Conservation (phyloP, 2,329 filamentous ascomycete species). For the Cercospora sojina region DNA sequence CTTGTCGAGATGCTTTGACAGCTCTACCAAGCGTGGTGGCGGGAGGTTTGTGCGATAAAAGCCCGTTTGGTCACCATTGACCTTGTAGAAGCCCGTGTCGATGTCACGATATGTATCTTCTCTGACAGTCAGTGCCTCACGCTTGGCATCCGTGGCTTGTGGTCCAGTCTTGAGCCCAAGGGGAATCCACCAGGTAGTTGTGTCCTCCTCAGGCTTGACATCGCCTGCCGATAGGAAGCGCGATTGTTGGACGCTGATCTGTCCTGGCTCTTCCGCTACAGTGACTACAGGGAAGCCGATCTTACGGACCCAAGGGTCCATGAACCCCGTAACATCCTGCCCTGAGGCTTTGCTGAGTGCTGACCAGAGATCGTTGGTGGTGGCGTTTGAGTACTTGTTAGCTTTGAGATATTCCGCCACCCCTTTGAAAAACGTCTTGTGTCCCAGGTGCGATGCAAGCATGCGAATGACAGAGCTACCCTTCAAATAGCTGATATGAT, state of each 20-base stretch:
- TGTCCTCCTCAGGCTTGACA: conserved; percentile 84
- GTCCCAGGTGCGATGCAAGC: conserved; percentile 85
- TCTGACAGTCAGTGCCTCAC: conserved; percentile 70
- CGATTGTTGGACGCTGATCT: conserved; percentile 78
- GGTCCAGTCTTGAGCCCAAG: conserved; percentile 77
- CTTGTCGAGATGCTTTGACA: conserved; percentile 72
- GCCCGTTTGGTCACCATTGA: conserved; percentile 85
- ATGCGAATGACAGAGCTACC: conserved; percentile 96
- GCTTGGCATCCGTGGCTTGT: conserved; percentile 60
- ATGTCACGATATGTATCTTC: conserved; percentile 73
- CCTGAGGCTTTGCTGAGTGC: conserved; percentile 85
- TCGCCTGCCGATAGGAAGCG: conserved; percentile 92
- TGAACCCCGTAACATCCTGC: conserved; percentile 79
- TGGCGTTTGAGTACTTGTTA: conserved; percentile 86
- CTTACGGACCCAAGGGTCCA: conserved; percentile 93
- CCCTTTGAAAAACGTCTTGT: conserved; percentile 84
- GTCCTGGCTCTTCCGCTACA: conserved; percentile 76
- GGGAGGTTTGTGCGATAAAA: conserved; percentile 95
- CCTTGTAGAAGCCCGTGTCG: conserved; percentile 82
- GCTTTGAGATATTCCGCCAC: conserved; percentile 86
- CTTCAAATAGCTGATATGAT: conserved; percentile 94
- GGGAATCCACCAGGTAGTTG: conserved; percentile 94
- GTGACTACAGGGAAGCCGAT: conserved; percentile 92
- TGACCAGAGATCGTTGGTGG: conserved; percentile 86
- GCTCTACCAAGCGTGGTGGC: conserved; percentile 73